These are phyloP conservation scores for Serendipita indica DNA, from an alignment of 768 basidiomycete genomes.

Conservation along the genomic window DNA sequence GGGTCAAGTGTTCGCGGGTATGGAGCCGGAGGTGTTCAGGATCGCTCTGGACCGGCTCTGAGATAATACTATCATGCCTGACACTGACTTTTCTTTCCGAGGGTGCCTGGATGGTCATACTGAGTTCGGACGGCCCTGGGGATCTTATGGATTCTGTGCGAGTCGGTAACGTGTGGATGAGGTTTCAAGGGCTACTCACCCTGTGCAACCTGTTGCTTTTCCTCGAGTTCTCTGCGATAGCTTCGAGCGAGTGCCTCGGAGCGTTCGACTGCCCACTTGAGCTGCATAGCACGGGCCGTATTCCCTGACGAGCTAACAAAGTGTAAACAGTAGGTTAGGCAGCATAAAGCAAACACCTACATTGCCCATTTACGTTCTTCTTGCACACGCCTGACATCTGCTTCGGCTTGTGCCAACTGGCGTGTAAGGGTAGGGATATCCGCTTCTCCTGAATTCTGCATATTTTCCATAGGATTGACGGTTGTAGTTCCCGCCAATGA, in stretches of 20 bases:
- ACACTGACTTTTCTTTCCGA: background rate
- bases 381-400: conserved; percentile 40
- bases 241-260: conserved; percentile 69
- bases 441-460: background rate
- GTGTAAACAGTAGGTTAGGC: background rate
- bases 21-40: background rate
- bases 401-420: background rate
- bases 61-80: background rate
- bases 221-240: conserved; percentile 53
- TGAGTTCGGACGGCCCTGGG: background rate
- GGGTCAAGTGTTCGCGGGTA: conserved; percentile 1
- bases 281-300: conserved; percentile 53
- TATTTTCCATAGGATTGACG: background rate
- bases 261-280: conserved; percentile 72
- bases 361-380: conserved; percentile 82
- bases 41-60: background rate
- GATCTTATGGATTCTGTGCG: too few relatives aligned
- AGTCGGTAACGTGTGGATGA: too few relatives aligned
- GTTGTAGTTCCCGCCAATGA: background rate
- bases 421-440: background rate
- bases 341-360: conserved; percentile 18
- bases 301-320: conserved; percentile 43
- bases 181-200: too few relatives aligned
- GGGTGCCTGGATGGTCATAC: background rate
- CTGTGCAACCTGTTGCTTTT: too few relatives aligned